These are phyloP conservation scores for Phaeotremella skinneri DNA, from an alignment of 768 basidiomycete genomes.

Conservation along the genomic window DNA sequence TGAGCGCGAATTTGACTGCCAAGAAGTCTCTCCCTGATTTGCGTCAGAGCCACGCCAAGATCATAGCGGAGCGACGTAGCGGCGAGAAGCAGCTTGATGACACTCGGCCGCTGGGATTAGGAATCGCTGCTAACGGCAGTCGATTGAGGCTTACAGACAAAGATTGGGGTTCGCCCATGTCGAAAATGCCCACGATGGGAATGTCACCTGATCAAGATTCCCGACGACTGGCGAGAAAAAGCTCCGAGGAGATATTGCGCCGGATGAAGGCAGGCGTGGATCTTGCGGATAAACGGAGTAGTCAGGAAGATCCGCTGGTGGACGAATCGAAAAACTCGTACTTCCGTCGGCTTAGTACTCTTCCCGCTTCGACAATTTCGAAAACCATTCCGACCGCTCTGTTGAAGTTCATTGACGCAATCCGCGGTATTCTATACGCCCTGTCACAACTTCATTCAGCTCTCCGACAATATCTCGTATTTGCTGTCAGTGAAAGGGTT, in stretches of 20 bases:
- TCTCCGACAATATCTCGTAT: constrained; percentile 79
- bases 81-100: constrained; percentile 22
- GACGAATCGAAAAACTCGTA: constrained; percentile 85
- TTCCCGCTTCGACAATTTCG: constrained; percentile 63
- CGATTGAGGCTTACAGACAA: constrained; percentile 19
- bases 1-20: constrained; percentile 43
- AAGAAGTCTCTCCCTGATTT: constrained; percentile 90
- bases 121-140: constrained; percentile 26
- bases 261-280: constrained; percentile 15
- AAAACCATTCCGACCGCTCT: constrained; percentile 70
- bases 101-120: constrained; percentile 29
- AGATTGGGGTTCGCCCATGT: not conserved
- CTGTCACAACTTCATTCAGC: constrained; percentile 87
- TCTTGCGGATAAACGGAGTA: constrained; percentile 12
- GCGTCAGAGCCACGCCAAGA: constrained; percentile 56
- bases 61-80: constrained; percentile 49
- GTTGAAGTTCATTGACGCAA: constrained; percentile 73
- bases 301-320: constrained; percentile 53
- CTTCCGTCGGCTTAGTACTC: constrained; percentile 82
- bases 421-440: constrained; percentile 86
- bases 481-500: constrained; percentile 76
- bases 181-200: not conserved
- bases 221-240: constrained; percentile 18
- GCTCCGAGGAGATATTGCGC: constrained; percentile 34
- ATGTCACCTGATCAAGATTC: constrained; percentile 1